Conservation (phyloP, 2,329 filamentous ascomycete species). For the Epichloe bromicola region DNA sequence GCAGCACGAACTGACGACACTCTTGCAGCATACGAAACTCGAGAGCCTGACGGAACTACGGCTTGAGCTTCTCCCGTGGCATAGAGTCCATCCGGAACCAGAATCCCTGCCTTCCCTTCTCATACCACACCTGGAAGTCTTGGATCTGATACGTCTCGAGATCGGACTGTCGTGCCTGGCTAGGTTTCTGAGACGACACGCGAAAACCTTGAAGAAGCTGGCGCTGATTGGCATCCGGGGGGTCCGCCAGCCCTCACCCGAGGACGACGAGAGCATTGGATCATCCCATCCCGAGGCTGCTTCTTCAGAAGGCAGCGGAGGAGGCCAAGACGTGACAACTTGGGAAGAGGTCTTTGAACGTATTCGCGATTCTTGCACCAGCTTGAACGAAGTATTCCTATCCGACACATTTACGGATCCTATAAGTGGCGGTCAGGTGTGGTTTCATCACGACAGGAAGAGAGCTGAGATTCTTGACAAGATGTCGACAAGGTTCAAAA, state of each 20-base stretch:
- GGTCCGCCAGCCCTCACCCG: not conserved
- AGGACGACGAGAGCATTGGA: not conserved
- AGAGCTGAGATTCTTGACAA: not conserved
- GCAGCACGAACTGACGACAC: not conserved
- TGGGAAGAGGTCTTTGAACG: not conserved
- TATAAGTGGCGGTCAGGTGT: not conserved
- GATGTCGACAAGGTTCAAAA: not conserved
- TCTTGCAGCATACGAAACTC: not conserved
- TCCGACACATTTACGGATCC: not conserved
- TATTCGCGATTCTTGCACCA: not conserved
- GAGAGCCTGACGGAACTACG: conserved; percentile 3
- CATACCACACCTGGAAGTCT: not conserved
- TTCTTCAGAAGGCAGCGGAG: not conserved
- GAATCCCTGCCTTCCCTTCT: not conserved
- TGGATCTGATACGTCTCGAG: not conserved
- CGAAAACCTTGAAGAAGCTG: not conserved
- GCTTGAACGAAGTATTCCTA: not conserved
- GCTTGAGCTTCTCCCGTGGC: conserved; percentile 7
- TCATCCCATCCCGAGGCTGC: not conserved
- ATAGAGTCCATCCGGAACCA: not conserved
- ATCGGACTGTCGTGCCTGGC: not conserved
- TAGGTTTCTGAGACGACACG: not conserved
- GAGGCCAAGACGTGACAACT: not conserved
- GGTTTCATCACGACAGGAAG: not conserved
- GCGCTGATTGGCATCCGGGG: not conserved